Conservation (phyloP, 2,329 filamentous ascomycete genomes). For the Verticillium nubilum region DNA sequence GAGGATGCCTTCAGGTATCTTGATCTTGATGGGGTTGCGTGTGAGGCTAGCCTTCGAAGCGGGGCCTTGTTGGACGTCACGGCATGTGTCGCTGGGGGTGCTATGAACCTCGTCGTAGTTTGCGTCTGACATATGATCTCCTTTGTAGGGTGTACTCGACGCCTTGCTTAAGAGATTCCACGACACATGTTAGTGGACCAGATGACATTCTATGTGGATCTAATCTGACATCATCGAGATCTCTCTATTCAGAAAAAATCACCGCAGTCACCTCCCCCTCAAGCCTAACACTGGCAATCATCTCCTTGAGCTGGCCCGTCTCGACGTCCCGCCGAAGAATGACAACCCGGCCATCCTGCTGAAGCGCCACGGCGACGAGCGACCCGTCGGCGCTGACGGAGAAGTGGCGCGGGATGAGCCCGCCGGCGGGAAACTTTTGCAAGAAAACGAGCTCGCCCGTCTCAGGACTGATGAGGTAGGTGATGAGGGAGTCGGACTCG, state of each 20-base stretch:
- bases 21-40: background rate
- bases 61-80: too few species aligned
- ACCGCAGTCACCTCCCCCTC: slow-evolving; percentile 39
- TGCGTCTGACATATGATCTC: too few species aligned
- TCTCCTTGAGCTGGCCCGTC: slow-evolving; percentile 50
- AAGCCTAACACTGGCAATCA: slow-evolving; percentile 35
- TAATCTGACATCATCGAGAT: background rate
- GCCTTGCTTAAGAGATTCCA: too few species aligned
- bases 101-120: too few species aligned
- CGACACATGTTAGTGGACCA: background rate
- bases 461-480: slow-evolving; percentile 47
- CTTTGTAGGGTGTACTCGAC: too few species aligned
- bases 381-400: slow-evolving; percentile 59
- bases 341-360: slow-evolving; percentile 54
- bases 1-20: background rate
- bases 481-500: slow-evolving; percentile 59
- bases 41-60: background rate
- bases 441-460: slow-evolving; percentile 52
- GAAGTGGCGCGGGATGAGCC: slow-evolving; percentile 62
- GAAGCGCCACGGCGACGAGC: slow-evolving; percentile 60
- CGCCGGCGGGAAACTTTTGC: slow-evolving; percentile 58
- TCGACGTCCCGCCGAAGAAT: slow-evolving; percentile 54
- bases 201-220: too few species aligned
- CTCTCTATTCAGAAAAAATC: slow-evolving; percentile 37
- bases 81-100: background rate